Percentiles rank a stretch among this genome's conserved stretches.
Evolutionary conservation across 1,139 yeast species (phyloP).

Genomic region (Protomyces gravidus): DNA sequence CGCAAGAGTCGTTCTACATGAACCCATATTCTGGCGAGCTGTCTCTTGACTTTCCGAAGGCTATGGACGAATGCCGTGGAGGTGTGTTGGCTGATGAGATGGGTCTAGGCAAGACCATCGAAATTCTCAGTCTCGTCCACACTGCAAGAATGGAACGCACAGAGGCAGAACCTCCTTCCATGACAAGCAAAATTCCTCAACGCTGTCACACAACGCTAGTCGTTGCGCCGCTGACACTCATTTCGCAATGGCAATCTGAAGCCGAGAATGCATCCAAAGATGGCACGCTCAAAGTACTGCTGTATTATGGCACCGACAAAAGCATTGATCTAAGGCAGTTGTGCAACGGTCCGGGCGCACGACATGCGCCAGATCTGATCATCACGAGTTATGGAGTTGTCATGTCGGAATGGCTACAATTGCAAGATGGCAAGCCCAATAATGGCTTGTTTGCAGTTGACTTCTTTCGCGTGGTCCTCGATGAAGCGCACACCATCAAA

Average conservation of each 20-base stretch:
- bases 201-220: constrained; percentile 67
- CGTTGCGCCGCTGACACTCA: constrained; percentile 84
- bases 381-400: constrained; percentile 87
- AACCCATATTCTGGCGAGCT: constrained; percentile 81
- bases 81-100: constrained; percentile 96
- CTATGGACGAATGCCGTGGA: constrained; percentile 53
- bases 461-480: constrained; percentile 74
- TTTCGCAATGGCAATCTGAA: constrained; percentile 88
- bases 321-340: constrained; percentile 45
- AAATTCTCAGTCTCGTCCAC: constrained; percentile 68
- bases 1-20: constrained; percentile 54
- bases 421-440: constrained; percentile 27
- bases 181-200: constrained; percentile 5
- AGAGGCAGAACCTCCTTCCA: constrained; percentile 10
- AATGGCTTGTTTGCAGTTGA: constrained; percentile 66
- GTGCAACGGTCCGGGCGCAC: constrained; percentile 43
- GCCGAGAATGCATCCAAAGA: constrained; percentile 50
- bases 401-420: constrained; percentile 52
- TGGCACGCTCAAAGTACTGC: constrained; percentile 39
- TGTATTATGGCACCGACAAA: constrained; percentile 69
- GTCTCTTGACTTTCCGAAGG: constrained; percentile 58
- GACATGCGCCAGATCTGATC: constrained; percentile 59
- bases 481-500: constrained; percentile 89
- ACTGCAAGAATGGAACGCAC: constrained; percentile 29
- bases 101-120: constrained; percentile 93